These are phyloP conservation scores for Micromonas pusilla DNA, from an alignment of 139 green algal genomes.

Conservation along the genomic window DNA sequence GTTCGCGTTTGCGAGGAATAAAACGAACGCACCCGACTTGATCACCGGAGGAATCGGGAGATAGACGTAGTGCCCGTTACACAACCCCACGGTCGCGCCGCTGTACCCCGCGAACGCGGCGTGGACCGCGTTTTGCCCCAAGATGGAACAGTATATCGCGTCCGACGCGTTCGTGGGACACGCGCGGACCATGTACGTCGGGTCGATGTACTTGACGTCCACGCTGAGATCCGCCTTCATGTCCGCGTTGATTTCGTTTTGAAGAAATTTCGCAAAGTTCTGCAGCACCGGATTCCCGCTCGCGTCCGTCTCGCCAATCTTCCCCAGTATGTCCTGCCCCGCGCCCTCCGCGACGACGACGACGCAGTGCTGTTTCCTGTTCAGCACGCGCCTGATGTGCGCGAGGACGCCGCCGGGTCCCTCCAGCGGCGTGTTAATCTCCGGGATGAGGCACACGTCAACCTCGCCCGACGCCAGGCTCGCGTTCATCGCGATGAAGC, in stretches of 20 bases:
- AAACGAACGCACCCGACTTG: too few relatives aligned
- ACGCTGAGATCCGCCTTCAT: slow-evolving; percentile 35
- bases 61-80: slow-evolving; percentile 93
- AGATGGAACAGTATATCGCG: slow-evolving; percentile 65
- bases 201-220: slow-evolving; percentile 85
- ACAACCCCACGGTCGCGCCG: slow-evolving; percentile 81
- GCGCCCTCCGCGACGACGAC: slow-evolving; percentile 84
- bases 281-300: slow-evolving; percentile 44
- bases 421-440: slow-evolving; percentile 68
- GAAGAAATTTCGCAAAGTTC: slow-evolving; percentile 74
- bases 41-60: slow-evolving; percentile 87
- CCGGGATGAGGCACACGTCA: slow-evolving; percentile 88
- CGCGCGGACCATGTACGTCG: slow-evolving; percentile 85
- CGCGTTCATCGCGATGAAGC: slow-evolving; percentile 95
- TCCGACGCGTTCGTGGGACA: slow-evolving; percentile 76
- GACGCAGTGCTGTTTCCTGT: slow-evolving; percentile 56
- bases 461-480: slow-evolving; percentile 70
- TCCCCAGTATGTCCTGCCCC: slow-evolving; percentile 46
- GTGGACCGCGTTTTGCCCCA: slow-evolving; percentile 58
- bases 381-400: slow-evolving; percentile 69
- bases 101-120: slow-evolving; percentile 89
- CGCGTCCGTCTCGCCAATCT: slow-evolving; percentile 37
- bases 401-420: slow-evolving; percentile 71
- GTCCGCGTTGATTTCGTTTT: slow-evolving; percentile 58
- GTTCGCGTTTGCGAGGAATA: too few relatives aligned